A percentile compares a stretch with the other conserved stretches of the same genome.
phyloP scores from a whole-genome alignment of 352 stramenopile species.

The Blastocystis hominis region DNA sequence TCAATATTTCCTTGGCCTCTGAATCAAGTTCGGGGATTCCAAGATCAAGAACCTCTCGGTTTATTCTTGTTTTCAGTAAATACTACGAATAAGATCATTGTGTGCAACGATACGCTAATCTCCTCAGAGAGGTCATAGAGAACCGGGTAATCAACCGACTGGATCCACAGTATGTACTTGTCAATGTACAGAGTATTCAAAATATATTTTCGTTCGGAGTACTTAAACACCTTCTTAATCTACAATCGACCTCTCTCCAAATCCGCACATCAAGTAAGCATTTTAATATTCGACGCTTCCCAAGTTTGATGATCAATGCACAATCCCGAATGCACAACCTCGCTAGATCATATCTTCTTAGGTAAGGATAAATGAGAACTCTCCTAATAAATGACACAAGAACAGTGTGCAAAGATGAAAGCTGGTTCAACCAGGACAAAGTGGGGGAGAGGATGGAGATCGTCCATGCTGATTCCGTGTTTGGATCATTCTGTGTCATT shows the following conservation, averaged over 20 bases:
- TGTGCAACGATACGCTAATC: neutral
- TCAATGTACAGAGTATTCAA: constrained; percentile 88
- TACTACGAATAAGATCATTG: neutral
- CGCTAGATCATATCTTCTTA: constrained; percentile 79
- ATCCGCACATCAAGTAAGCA: constrained; percentile 68
- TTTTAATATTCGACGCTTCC: constrained; percentile 77
- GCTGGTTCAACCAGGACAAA: constrained; percentile 83
- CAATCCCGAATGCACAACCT: constrained; percentile 73
- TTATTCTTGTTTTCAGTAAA: neutral
- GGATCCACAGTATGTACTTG: constrained; percentile 68
- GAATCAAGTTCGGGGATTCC: constrained; percentile 25
- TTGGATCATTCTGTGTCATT: constrained; percentile 83
- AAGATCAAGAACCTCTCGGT: neutral
- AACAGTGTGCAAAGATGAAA: constrained; percentile 60
- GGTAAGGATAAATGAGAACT: constrained; percentile 86
- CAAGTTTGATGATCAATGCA: constrained; percentile 71
- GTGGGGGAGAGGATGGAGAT: constrained; percentile 83
- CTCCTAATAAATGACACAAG: constrained; percentile 68
- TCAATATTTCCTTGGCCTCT: constrained; percentile 3
- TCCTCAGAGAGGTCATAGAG: constrained; percentile 34
- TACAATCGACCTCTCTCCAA: constrained; percentile 55
- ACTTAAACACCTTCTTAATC: constrained; percentile 80
- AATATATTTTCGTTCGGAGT: constrained; percentile 87
- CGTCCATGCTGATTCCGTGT: constrained; percentile 89
- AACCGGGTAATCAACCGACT: constrained; percentile 22